phyloP scores from a whole-genome alignment of 2,329 filamentous ascomycete genomes.

The Huntiella decipiens region DNA sequence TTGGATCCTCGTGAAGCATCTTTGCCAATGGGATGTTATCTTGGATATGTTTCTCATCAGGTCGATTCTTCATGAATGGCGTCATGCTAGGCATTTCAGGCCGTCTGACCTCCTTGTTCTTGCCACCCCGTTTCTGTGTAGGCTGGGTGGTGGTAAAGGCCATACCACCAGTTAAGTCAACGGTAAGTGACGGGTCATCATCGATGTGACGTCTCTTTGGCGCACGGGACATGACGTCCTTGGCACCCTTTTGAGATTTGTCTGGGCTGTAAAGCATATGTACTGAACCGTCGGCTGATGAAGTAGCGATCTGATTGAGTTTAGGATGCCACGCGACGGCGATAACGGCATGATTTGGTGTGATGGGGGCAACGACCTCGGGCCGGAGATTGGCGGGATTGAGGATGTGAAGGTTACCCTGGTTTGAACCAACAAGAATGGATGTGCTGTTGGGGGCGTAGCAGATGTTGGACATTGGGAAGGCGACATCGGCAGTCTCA shows the following conservation, averaged over 20 bases:
- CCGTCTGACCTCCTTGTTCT: conserved; percentile 56
- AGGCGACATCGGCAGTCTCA: conserved; percentile 64
- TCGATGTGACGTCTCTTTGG: conserved; percentile 92
- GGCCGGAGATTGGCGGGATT: conserved; percentile 79
- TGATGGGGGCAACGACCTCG: conserved; percentile 77
- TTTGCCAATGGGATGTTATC: conserved; percentile 37
- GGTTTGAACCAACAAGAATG: conserved; percentile 74
- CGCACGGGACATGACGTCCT: conserved; percentile 77
- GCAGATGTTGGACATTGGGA: conserved; percentile 67
- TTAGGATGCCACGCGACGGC: conserved; percentile 81
- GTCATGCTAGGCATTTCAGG: conserved; percentile 74
- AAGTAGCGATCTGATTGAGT: conserved; percentile 89
- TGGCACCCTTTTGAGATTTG: conserved; percentile 64
- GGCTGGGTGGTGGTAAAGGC: conserved; percentile 38
- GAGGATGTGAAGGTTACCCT: conserved; percentile 75
- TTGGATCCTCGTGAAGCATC: conserved; percentile 91
- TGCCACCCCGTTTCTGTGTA: conserved; percentile 25
- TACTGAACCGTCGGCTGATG: conserved; percentile 76
- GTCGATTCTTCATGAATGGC: conserved; percentile 77
- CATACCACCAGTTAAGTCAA: conserved; percentile 61
- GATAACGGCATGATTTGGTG: conserved; percentile 63
- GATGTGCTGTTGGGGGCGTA: conserved; percentile 72
- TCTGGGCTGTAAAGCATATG: conserved; percentile 79
- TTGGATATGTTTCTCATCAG: conserved; percentile 31
- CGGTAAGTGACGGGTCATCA: conserved; percentile 74